Evolutionary conservation across 306 rosid species (phyloP).

Genomic region (Rosa lucieae): DNA sequence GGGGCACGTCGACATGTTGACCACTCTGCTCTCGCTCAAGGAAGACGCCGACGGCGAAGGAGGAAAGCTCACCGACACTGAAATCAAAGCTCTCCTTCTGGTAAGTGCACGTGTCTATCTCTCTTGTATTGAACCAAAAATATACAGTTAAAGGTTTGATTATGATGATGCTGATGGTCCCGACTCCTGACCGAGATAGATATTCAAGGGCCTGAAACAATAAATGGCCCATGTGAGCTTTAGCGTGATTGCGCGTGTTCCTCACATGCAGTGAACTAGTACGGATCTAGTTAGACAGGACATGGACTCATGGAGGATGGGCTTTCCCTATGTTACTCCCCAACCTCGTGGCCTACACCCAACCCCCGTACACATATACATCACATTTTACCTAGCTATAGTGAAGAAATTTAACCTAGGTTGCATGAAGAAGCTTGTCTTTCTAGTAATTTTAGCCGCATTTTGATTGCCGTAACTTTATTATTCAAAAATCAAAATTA

Average conservation of each 20-base stretch:
- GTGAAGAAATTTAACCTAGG: background rate
- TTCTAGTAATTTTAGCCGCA: background rate
- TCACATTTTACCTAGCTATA: background rate
- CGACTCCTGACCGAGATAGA: background rate
- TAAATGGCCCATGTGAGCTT: background rate
- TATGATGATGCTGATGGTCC: background rate
- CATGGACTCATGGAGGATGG: no score
- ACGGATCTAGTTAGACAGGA: no score
- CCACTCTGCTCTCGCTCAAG: slow-evolving; percentile 44
- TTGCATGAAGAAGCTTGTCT: no score
- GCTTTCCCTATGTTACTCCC: no score
- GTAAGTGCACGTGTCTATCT: slow-evolving; percentile 22
- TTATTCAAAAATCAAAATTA: no score
- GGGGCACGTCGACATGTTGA: slow-evolving; percentile 50
- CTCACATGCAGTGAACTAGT: background rate
- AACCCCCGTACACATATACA: background rate
- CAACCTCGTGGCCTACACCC: background rate
- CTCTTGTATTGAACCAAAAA: background rate
- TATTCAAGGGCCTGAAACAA: background rate
- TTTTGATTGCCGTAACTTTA: background rate
- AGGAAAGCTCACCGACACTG: slow-evolving; percentile 45
- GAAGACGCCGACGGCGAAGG: slow-evolving; percentile 44
- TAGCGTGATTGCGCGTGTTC: background rate
- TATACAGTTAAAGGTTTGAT: no score
- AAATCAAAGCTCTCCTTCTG: slow-evolving; percentile 72